Evolutionary conservation across 768 basidiomycete genomes (phyloP).

Genomic region (Hebeloma cylindrosporum): DNA sequence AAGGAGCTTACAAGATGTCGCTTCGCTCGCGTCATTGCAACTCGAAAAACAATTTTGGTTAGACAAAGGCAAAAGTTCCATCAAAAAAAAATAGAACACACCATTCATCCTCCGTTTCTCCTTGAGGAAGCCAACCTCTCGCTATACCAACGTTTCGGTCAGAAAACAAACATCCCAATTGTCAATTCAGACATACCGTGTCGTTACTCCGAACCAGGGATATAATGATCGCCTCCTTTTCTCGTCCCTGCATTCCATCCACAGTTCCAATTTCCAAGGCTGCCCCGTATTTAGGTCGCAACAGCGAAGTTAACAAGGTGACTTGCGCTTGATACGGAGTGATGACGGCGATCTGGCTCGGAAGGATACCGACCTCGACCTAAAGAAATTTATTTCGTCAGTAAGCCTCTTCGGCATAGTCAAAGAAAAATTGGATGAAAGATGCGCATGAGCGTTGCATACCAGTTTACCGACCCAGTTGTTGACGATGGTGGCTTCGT

Average conservation of each 20-base stretch:
- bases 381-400: too few relatives aligned
- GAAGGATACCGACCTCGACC: constrained; percentile 60
- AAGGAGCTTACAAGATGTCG: constrained; percentile 70
- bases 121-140: constrained; percentile 92
- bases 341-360: constrained; percentile 81
- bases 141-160: constrained; percentile 35
- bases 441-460: constrained; percentile 6
- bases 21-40: constrained; percentile 91
- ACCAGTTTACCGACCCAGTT: constrained; percentile 84
- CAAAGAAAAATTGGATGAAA: too few relatives aligned
- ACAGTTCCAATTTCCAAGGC: constrained; percentile 90
- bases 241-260: constrained; percentile 96
- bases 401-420: too few relatives aligned
- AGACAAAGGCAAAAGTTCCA: constrained; percentile 1
- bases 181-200: constrained; percentile 43
- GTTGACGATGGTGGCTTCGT: constrained; percentile 85
- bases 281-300: constrained; percentile 68
- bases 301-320: constrained; percentile 70
- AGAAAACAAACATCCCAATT: background rate
- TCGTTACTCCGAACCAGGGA: constrained; percentile 92
- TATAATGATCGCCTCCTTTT: constrained; percentile 92
- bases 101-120: constrained; percentile 92
- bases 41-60: constrained; percentile 34
- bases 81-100: constrained; percentile 26
- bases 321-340: constrained; percentile 98